Percentiles rank a stretch among this genome's conserved stretches.
Conservation (phyloP, 768 basidiomycete genomes). For the Russula foetens region DNA sequence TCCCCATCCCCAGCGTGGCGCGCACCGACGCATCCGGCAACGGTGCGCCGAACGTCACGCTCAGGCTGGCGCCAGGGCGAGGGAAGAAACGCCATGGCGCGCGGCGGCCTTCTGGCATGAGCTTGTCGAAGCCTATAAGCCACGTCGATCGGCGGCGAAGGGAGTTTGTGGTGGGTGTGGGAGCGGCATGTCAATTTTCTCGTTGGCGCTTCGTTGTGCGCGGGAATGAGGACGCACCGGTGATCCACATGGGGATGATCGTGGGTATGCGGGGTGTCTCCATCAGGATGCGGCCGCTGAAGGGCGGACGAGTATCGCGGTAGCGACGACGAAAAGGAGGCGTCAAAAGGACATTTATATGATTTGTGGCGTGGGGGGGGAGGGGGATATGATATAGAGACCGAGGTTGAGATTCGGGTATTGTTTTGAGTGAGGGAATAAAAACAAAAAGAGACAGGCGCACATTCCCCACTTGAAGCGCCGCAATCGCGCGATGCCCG, state of each 20-base stretch:
- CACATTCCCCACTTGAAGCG: conserved; percentile 96
- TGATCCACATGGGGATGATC: conserved; percentile 91
- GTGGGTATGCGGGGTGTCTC: conserved; percentile 55
- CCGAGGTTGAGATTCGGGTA: too few relatives aligned
- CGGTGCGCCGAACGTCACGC: conserved; percentile 76
- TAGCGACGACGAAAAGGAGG: too few relatives aligned
- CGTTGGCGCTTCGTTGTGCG: neutral
- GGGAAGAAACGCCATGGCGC: conserved; percentile 72
- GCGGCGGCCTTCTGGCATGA: conserved; percentile 83
- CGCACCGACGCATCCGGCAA: conserved; percentile 38
- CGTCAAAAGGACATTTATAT: too few relatives aligned
- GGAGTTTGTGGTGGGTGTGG: too few relatives aligned
- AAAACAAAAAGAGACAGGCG: conserved; percentile 35
- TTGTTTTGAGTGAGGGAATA: too few relatives aligned
- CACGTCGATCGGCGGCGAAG: too few relatives aligned
- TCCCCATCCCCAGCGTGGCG: conserved; percentile 17
- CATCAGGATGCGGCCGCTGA: conserved; percentile 79
- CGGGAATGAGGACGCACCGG: conserved; percentile 35
- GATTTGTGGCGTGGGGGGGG: too few relatives aligned
- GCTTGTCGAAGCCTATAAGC: conserved; percentile 63
- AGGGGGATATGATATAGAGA: too few relatives aligned
- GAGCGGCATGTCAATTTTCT: neutral
- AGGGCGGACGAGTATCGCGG: neutral
- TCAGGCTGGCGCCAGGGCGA: conserved; percentile 49
- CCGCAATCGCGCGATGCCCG: conserved; percentile 44